These are phyloP conservation scores for Talaromyces islandicus DNA, from an alignment of 2,329 filamentous ascomycete genomes.

Conservation along the genomic window DNA sequence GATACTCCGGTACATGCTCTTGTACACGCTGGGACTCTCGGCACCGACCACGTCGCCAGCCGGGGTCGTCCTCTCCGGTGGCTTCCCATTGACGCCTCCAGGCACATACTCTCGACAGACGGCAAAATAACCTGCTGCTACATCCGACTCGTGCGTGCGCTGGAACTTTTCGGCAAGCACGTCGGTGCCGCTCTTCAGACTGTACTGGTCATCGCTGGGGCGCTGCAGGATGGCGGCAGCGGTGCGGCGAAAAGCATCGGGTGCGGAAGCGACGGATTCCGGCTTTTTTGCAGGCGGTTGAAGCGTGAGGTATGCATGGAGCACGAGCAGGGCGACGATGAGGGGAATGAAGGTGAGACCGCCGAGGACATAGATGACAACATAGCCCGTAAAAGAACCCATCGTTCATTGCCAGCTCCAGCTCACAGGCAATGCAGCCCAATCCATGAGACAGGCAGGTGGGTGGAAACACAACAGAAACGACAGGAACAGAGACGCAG, in stretches of 20 bases:
- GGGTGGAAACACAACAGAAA: not conserved
- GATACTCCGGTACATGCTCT: conserved; percentile 94
- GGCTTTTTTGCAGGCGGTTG: conserved; percentile 33
- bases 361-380: conserved; percentile 75
- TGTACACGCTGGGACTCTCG: conserved; percentile 85
- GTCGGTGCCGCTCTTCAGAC: conserved; percentile 57
- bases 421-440: not conserved
- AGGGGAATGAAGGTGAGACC: conserved; percentile 84
- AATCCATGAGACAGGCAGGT: not conserved
- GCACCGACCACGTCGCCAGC: conserved; percentile 66
- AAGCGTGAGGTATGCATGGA: conserved; percentile 64
- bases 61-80: conserved; percentile 77
- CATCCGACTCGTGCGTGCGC: conserved; percentile 62
- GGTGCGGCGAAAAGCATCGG: not conserved
- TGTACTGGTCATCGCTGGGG: conserved; percentile 59
- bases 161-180: conserved; percentile 57
- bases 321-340: conserved; percentile 53
- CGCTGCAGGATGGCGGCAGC: conserved; percentile 33
- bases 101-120: conserved; percentile 89
- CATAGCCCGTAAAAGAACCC: conserved; percentile 49
- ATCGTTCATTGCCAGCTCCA: conserved; percentile 16
- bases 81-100: conserved; percentile 86
- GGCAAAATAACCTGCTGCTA: conserved; percentile 89
- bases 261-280: not conserved
- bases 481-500: not conserved